These are phyloP conservation scores for Sophora flavescens DNA, from an alignment of 306 rosid species.

Conservation along the genomic window DNA sequence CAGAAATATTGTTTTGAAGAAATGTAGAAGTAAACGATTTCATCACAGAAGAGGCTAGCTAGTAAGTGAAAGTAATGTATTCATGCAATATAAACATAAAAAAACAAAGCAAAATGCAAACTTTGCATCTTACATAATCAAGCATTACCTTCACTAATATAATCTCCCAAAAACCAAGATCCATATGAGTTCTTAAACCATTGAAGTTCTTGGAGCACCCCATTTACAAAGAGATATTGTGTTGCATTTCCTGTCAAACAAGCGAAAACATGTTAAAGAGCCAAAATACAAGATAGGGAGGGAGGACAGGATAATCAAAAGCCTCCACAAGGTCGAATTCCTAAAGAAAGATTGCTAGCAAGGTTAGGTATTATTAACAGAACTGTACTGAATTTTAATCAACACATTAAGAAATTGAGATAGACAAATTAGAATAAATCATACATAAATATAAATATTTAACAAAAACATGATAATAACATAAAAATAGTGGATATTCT, in stretches of 20 bases:
- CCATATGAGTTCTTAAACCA: constrained; percentile 88
- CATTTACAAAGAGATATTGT: constrained; percentile 71
- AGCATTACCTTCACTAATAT: constrained; percentile 72
- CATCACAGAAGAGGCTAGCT: neutral
- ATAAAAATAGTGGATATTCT: neutral
- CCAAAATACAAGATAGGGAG: neutral
- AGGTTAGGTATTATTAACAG: neutral
- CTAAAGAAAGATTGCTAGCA: constrained; percentile 21
- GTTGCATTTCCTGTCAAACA: constrained; percentile 65
- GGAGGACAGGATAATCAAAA: constrained; percentile 20
- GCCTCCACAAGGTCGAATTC: constrained; percentile 29
- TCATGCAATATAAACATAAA: constrained; percentile 13
- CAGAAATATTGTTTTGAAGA: neutral
- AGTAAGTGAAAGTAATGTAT: neutral
- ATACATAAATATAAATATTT: neutral
- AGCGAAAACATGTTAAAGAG: constrained; percentile 21
- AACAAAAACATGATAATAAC: neutral
- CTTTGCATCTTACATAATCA: constrained; percentile 20
- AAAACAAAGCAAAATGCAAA: constrained; percentile 12
- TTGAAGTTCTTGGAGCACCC: constrained; percentile 79
- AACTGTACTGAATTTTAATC: neutral
- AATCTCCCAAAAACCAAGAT: constrained; percentile 96
- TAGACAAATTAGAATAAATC: constrained; percentile 8
- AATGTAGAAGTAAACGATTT: constrained; percentile 16
- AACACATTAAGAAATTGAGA: constrained; percentile 13